Conservation (phyloP, 2,329 filamentous ascomycete genomes). For the Trichoderma aggressivum region DNA sequence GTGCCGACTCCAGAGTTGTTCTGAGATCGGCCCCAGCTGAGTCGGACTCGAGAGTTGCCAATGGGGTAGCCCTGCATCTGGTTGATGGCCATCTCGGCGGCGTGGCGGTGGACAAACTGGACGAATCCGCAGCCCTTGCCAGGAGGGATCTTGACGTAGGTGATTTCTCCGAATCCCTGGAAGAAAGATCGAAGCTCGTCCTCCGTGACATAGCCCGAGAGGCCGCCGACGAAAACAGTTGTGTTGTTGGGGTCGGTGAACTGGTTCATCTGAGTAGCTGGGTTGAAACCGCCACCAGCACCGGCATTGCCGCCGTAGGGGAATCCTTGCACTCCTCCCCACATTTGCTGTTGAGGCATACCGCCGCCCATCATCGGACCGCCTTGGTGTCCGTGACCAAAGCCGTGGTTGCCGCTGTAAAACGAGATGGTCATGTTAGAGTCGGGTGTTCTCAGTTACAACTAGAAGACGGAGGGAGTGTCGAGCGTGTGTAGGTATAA, state of each 20-base stretch:
- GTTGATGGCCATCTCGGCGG: slow-evolving; percentile 99
- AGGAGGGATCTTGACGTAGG: slow-evolving; percentile 98
- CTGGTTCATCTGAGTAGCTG: slow-evolving; percentile 78
- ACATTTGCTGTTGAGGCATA: slow-evolving; percentile 46
- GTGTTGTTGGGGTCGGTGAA: slow-evolving; percentile 99
- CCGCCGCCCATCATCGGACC: slow-evolving; percentile 44
- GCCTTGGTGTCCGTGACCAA: slow-evolving; percentile 42
- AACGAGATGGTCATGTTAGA: background rate
- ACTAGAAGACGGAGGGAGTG: background rate
- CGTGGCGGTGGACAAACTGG: slow-evolving; percentile 97
- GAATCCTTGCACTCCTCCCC: slow-evolving; percentile 37
- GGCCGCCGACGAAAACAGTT: slow-evolving; percentile 94
- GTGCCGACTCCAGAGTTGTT: slow-evolving; percentile 99
- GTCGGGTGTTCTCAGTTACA: background rate
- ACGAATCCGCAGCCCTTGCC: slow-evolving; percentile 99
- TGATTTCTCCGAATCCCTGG: slow-evolving; percentile 98
- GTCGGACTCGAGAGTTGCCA: slow-evolving; percentile 93
- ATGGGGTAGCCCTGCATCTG: slow-evolving; percentile 99
- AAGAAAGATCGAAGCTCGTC: slow-evolving; percentile 99
- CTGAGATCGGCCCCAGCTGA: slow-evolving; percentile 96
- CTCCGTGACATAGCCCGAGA: slow-evolving; percentile 97
- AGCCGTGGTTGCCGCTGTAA: slow-evolving; percentile 38
- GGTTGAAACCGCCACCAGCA: slow-evolving; percentile 42
- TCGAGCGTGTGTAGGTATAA: background rate
- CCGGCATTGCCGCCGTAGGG: slow-evolving; percentile 32